phyloP scores from a whole-genome alignment of 305 asterid species.

The Caryopteris hybrid region DNA sequence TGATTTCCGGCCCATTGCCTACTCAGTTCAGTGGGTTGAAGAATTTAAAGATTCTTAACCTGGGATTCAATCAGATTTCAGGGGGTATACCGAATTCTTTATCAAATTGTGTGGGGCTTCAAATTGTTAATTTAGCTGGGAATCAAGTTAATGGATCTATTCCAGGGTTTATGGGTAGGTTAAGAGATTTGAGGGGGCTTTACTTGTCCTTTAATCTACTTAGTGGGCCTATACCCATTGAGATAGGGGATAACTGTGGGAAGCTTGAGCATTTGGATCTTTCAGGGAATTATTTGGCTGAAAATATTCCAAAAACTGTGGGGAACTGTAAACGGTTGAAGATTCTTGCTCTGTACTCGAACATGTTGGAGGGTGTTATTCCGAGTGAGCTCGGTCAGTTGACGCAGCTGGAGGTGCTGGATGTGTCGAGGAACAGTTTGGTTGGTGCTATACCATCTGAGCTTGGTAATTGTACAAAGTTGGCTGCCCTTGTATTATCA shows the following conservation, averaged over 20 bases:
- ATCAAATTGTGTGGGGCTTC: slow-evolving; percentile 42
- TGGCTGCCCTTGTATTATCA: slow-evolving; percentile 66
- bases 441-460: slow-evolving; percentile 58
- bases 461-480: slow-evolving; percentile 64
- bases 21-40: slow-evolving; percentile 48
- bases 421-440: slow-evolving; percentile 76
- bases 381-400: slow-evolving; percentile 68
- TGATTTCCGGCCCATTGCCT: slow-evolving; percentile 50
- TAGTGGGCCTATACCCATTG: slow-evolving; percentile 51
- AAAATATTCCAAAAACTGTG: slow-evolving; percentile 48
- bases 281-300: slow-evolving; percentile 62
- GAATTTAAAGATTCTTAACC: slow-evolving; percentile 61
- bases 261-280: slow-evolving; percentile 72
- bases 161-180: slow-evolving; percentile 53
- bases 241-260: slow-evolving; percentile 62
- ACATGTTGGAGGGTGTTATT: slow-evolving; percentile 63
- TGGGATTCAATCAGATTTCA: slow-evolving; percentile 59
- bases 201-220: slow-evolving; percentile 77
- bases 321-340: slow-evolving; percentile 59
- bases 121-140: slow-evolving; percentile 69
- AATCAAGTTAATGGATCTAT: slow-evolving; percentile 61
- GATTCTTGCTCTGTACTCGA: slow-evolving; percentile 61
- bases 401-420: slow-evolving; percentile 68
- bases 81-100: slow-evolving; percentile 64
- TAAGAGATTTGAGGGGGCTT: slow-evolving; percentile 62